Conservation (phyloP, 768 basidiomycete genomes). For the Trichaptum fuscoviolaceum region DNA sequence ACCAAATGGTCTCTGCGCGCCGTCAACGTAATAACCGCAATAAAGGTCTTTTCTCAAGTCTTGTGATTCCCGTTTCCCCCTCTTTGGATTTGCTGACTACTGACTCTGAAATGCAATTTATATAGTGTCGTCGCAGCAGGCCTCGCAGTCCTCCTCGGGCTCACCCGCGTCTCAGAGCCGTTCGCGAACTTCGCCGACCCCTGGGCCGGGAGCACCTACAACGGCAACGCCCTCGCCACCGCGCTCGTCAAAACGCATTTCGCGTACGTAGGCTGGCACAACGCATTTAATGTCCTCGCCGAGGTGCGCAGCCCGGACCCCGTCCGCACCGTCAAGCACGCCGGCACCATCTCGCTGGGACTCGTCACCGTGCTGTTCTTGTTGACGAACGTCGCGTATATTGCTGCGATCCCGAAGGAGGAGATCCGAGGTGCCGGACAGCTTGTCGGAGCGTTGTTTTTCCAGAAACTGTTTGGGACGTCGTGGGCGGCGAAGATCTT, state of each 20-base stretch:
- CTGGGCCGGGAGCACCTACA: conserved; percentile 23
- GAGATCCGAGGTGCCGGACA: conserved; percentile 38
- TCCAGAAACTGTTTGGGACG: conserved; percentile 42
- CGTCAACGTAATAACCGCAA: conserved; percentile 19
- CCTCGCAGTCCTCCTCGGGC: conserved; percentile 21
- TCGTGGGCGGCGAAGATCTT: conserved; percentile 10
- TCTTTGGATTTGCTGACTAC: conserved; percentile 3
- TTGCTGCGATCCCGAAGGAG: conserved; percentile 37
- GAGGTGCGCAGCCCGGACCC: conserved; percentile 35
- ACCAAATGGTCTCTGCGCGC: conserved; percentile 25
- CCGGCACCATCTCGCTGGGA: conserved; percentile 40
- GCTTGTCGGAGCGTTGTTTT: conserved; percentile 45
- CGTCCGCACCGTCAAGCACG: conserved; percentile 40
- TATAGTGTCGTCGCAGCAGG: conserved; percentile 22
- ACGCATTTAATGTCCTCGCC: conserved; percentile 42
- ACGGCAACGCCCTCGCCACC: conserved; percentile 22
- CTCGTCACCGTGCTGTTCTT: conserved; percentile 43
- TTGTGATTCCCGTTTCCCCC: conserved; percentile 12
- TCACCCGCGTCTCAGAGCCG: conserved; percentile 23
- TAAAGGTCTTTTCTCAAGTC: conserved; percentile 21
- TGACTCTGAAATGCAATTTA: background rate
- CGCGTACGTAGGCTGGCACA: conserved; percentile 29
- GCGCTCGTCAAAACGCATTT: conserved; percentile 26
- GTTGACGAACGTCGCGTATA: conserved; percentile 39
- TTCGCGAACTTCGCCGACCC: conserved; percentile 24